phyloP scores from a whole-genome alignment of 2,329 filamentous ascomycete genomes.

The Ceratocystis cacaofunesta region DNA sequence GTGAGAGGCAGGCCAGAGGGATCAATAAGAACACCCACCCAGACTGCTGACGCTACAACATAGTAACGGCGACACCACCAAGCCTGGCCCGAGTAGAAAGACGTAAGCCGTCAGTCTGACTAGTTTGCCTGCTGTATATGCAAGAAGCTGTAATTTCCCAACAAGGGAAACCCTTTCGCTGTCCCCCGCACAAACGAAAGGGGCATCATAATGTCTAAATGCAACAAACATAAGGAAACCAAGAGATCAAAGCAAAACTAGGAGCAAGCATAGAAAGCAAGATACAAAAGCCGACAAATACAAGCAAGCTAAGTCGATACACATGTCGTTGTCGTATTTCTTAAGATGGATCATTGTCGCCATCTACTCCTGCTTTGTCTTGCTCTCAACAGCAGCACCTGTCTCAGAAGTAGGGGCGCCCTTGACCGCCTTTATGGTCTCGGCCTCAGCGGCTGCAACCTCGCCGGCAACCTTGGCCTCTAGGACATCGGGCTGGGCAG shows the following conservation, averaged over 20 bases:
- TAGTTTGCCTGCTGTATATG: neutral
- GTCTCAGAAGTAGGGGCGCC: neutral
- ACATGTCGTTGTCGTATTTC: neutral
- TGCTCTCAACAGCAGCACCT: slow-evolving; percentile 18
- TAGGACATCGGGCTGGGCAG: slow-evolving; percentile 34
- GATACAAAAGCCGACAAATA: slow-evolving; percentile 3
- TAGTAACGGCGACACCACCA: too few relatives aligned
- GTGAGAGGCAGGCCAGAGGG: neutral
- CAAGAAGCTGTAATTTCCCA: neutral
- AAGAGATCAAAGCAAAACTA: slow-evolving; percentile 8
- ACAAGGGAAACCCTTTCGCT: slow-evolving; percentile 1
- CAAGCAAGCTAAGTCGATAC: neutral
- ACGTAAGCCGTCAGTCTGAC: neutral
- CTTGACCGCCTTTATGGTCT: slow-evolving; percentile 14
- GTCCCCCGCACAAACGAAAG: slow-evolving; percentile 8
- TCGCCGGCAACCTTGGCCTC: slow-evolving; percentile 38
- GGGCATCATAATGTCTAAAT: slow-evolving; percentile 17
- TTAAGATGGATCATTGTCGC: slow-evolving; percentile 8
- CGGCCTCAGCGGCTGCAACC: slow-evolving; percentile 13
- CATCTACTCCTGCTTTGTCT: slow-evolving; percentile 22
- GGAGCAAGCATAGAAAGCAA: neutral
- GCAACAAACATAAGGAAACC: slow-evolving; percentile 13
- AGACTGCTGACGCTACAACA: too few relatives aligned
- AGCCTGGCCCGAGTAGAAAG: neutral
- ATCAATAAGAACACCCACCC: too few relatives aligned